Percentiles rank a stretch among this genome's conserved stretches.
These are phyloP conservation scores for Parascedosporium putredinis DNA, from an alignment of 2,329 filamentous ascomycete species.

Conservation along the genomic window DNA sequence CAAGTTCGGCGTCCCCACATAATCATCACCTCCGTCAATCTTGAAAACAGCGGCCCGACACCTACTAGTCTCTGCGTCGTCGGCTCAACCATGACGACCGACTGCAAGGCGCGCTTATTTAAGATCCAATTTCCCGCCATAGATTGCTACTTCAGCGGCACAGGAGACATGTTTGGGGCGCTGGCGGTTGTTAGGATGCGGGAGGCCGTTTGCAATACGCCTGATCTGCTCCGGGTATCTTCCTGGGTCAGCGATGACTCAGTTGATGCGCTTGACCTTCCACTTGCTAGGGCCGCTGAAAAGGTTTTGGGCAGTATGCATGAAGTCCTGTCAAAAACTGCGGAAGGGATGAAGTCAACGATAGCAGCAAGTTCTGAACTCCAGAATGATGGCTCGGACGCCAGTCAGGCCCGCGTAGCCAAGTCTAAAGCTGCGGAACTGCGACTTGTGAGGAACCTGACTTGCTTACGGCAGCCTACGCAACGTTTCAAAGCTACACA, in stretches of 20 bases:
- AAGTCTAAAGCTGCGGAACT: constrained; percentile 83
- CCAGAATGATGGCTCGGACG: constrained; percentile 33
- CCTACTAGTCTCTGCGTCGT: constrained; percentile 56
- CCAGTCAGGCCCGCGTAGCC: constrained; percentile 54
- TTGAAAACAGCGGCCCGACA: constrained; percentile 43
- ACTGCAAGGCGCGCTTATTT: constrained; percentile 68
- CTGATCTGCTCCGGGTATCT: constrained; percentile 35
- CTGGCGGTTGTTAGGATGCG: constrained; percentile 79
- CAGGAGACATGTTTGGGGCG: constrained; percentile 96
- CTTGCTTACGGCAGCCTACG: constrained; percentile 55
- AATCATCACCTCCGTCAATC: constrained; percentile 79
- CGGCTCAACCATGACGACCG: constrained; percentile 60
- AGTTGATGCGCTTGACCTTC: constrained; percentile 59
- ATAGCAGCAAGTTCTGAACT: constrained; percentile 22
- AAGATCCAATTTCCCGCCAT: constrained; percentile 77
- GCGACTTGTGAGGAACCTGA: constrained; percentile 65
- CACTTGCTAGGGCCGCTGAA: constrained; percentile 72
- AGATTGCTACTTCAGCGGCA: constrained; percentile 91
- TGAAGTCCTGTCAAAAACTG: constrained; percentile 61
- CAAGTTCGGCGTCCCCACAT: constrained; percentile 69
- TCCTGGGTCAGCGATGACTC: constrained; percentile 72
- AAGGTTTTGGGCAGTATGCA: constrained; percentile 93
- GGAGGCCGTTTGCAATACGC: constrained; percentile 54
- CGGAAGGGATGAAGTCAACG: constrained; percentile 46
- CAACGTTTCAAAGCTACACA: constrained; percentile 50